These are phyloP conservation scores for Areca catechu DNA, from an alignment of 176 grass and related monocot genomes.

Conservation along the genomic window DNA sequence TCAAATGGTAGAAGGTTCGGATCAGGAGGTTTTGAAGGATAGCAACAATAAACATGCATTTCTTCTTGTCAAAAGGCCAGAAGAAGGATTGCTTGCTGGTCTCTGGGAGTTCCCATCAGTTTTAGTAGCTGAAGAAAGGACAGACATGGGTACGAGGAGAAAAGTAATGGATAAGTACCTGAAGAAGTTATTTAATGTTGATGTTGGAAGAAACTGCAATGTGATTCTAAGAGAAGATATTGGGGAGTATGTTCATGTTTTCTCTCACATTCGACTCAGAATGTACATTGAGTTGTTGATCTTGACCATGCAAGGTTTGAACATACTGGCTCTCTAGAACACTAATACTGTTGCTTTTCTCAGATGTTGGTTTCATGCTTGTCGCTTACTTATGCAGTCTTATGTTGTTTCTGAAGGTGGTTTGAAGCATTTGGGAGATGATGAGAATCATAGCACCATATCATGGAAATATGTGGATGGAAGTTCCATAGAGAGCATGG, in stretches of 20 bases:
- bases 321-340: neutral
- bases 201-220: conserved; percentile 11
- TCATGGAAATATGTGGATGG: conserved; percentile 46
- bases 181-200: conserved; percentile 35
- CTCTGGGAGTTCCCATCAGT: conserved; percentile 92
- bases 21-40: neutral
- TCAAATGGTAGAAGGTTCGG: conserved; percentile 35
- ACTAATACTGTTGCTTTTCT: neutral
- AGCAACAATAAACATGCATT: conserved; percentile 17
- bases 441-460: conserved; percentile 8
- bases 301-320: conserved; percentile 56
- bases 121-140: conserved; percentile 41
- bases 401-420: conserved; percentile 32
- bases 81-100: conserved; percentile 85
- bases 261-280: conserved; percentile 76
- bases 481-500: conserved; percentile 47
- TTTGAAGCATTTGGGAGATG: conserved; percentile 25
- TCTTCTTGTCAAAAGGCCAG: conserved; percentile 74
- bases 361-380: neutral
- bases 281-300: conserved; percentile 89
- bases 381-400: conserved; percentile 8
- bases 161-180: conserved; percentile 70
- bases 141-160: conserved; percentile 36
- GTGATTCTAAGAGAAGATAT: conserved; percentile 59
- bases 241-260: conserved; percentile 71